Evolutionary conservation across 345 rosid genomes (phyloP), one percentile per base, ranked within the genome.

Genomic region (Salix koriyanagi): DNA sequence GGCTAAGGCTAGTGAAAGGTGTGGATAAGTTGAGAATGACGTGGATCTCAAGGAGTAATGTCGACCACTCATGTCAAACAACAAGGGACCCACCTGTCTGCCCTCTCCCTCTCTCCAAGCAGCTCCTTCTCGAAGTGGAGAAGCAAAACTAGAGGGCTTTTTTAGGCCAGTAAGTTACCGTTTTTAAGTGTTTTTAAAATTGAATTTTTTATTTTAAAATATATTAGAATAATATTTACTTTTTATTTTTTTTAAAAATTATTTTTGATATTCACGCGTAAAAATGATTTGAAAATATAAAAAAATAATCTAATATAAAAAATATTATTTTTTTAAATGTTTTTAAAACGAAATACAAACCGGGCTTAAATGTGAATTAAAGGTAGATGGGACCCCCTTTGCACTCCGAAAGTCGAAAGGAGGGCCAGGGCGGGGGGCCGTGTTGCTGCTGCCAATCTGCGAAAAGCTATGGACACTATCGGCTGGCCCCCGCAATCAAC

Each of bases 21-120:
- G 16, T 52, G 76, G 85, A 82, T 75, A 79, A 79, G 84, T 65
- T 25, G 83, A 39, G 76, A 76, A 42, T 80, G 86, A 86, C 86
- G 91, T 85, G 90, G 91, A 84, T 80, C 74, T 76, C 76, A 72
- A 78, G 80, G 78, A 75, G 83, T 75, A 84, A 85, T 78, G 84
- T 68, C 60, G 86, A 83, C 89, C 82, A 75, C 79, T 80, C 80
- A 73, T 82, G 83, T 83, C 81, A 76, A 42, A 37, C 68, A 15
- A 25, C 39, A 2, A 3, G 73, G 90, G 84, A 10, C 79, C 87
- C 86, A 82, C 70, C 36, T 82, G 83, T 85, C 76, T 26, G 9
- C n/a, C 42, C 54, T 11, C 9, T 10, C 65, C 16, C 32, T 25
- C 34, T 4, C 66, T 65, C 37, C 68, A 7, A 30, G 1, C 41